phyloP scores from a whole-genome alignment of 305 asterid genomes.

The Andrographis paniculata region DNA sequence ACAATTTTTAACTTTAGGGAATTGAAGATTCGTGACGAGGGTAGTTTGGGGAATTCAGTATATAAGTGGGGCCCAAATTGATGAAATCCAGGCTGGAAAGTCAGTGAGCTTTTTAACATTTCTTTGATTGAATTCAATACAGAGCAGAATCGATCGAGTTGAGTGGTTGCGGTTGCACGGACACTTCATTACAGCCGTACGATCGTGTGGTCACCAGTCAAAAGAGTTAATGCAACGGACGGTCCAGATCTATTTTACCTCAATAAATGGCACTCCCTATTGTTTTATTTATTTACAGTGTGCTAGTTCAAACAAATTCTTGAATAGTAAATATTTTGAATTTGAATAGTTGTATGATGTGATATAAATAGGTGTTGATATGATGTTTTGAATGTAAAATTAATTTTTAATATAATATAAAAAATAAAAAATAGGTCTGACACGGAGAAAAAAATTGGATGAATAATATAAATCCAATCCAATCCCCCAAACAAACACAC shows the following conservation, averaged over 20 bases:
- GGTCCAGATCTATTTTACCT: conserved; percentile 20
- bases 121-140: conserved; percentile 14
- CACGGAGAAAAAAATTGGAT: no score
- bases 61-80: conserved; percentile 18
- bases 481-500: no score
- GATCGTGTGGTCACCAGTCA: background rate
- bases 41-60: no score
- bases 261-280: no score
- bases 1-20: no score
- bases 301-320: background rate
- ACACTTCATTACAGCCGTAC: conserved; percentile 13
- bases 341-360: no score
- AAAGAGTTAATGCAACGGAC: conserved; percentile 7
- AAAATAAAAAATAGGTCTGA: no score
- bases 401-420: no score
- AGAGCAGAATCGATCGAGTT: conserved; percentile 19
- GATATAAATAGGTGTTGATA: no score
- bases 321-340: background rate
- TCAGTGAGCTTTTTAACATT: conserved; percentile 20
- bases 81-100: conserved; percentile 54
- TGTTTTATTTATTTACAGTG: background rate
- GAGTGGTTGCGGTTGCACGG: conserved; percentile 30
- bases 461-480: no score
- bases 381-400: no score
- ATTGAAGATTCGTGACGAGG: no score